Evolutionary conservation across 148 eudicot genomes (phyloP).

Genomic region (Chenopodium album): DNA sequence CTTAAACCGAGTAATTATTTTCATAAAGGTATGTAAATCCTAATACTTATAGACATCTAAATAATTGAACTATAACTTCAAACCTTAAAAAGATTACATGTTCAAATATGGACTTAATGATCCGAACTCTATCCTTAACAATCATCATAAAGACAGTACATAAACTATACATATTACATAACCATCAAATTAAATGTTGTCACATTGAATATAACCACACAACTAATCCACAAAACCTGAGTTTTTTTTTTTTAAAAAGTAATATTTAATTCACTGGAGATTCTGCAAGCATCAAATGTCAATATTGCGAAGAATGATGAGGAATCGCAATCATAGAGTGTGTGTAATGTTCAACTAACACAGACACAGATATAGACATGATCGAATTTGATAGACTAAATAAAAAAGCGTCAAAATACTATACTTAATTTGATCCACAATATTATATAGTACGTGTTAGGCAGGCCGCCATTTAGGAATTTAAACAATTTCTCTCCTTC

Average conservation of each 20-base stretch:
- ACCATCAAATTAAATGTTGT: constrained; percentile 7
- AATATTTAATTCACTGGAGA: not conserved
- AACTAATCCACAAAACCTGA: constrained; percentile 18
- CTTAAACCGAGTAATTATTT: no score
- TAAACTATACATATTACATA: not conserved
- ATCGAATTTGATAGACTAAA: not conserved
- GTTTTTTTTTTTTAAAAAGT: no score
- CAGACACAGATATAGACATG: not conserved
- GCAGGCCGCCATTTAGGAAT: constrained; percentile 15
- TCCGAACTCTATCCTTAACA: constrained; percentile 4
- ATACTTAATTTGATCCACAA: constrained; percentile 14
- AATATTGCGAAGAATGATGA: constrained; percentile 7
- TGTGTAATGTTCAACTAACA: constrained; percentile 9
- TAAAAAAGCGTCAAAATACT: not conserved
- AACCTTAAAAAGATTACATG: not conserved
- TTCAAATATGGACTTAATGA: not conserved
- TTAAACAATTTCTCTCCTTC: not conserved
- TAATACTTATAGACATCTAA: not conserved
- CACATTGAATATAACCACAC: constrained; percentile 8
- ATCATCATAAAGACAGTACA: not conserved
- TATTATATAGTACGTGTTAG: constrained; percentile 13
- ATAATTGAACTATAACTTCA: not conserved
- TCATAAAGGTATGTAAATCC: no score
- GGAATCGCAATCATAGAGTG: constrained; percentile 5
- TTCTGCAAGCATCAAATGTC: constrained; percentile 5